A percentile compares a stretch with the other conserved stretches of the same genome.
These are phyloP conservation scores for Pseudozyma tsukubaensis DNA, from an alignment of 1,284 basidiomycete genomes.

Conservation along the genomic window DNA sequence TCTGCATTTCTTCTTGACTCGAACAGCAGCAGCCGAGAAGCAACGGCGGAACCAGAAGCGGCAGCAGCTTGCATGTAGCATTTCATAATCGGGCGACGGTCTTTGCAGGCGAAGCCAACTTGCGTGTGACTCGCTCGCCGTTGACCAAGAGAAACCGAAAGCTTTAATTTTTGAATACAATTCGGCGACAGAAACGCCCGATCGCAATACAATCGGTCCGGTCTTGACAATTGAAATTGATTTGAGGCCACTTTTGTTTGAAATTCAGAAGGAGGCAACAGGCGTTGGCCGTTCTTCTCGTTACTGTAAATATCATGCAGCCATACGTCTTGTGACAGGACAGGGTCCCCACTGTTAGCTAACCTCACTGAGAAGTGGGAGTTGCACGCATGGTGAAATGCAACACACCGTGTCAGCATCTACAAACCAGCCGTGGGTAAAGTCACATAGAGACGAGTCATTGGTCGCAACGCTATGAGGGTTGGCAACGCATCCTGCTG, in stretches of 20 bases:
- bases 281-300: slow-evolving; percentile 3
- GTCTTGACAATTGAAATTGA: too few species aligned
- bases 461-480: too few species aligned
- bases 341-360: neutral
- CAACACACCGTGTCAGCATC: neutral
- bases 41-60: too few species aligned
- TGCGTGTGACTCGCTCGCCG: slow-evolving; percentile 27
- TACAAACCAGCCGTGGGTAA: too few species aligned
- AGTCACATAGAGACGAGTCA: too few species aligned
- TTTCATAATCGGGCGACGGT: slow-evolving; percentile 26
- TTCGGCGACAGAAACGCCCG: neutral
- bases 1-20: slow-evolving; percentile 15
- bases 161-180: slow-evolving; percentile 7
- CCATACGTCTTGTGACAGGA: too few species aligned
- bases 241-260: too few species aligned
- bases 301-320: slow-evolving; percentile 4
- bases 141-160: neutral
- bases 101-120: neutral
- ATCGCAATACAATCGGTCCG: neutral
- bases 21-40: neutral
- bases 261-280: neutral
- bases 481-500: too few species aligned
- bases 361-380: too few species aligned
- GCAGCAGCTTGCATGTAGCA: slow-evolving; percentile 5
- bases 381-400: too few species aligned